phyloP scores from a whole-genome alignment of 306 rosid species.

The Cucumis cinereus region DNA sequence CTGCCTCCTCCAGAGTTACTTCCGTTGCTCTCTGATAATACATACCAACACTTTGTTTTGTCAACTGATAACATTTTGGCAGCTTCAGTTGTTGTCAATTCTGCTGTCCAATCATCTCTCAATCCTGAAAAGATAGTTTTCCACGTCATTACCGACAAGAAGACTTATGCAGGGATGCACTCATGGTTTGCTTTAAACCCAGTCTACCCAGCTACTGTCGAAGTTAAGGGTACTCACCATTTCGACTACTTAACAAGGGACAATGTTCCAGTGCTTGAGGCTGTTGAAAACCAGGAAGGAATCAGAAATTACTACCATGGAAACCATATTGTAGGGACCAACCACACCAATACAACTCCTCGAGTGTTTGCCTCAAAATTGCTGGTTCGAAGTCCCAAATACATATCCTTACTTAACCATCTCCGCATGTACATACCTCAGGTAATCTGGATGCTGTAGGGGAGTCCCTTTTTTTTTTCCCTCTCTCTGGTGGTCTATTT shows the following conservation, averaged over 20 bases:
- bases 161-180: slow-evolving; percentile 97
- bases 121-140: slow-evolving; percentile 80
- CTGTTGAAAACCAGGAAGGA: slow-evolving; percentile 80
- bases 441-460: slow-evolving; percentile 27
- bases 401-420: slow-evolving; percentile 92
- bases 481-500: neutral
- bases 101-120: slow-evolving; percentile 71
- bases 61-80: slow-evolving; percentile 95
- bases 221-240: slow-evolving; percentile 91
- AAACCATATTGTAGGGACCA: slow-evolving; percentile 53
- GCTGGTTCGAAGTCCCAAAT: slow-evolving; percentile 96
- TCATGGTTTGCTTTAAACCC: slow-evolving; percentile 92
- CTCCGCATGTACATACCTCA: slow-evolving; percentile 92
- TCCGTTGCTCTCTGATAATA: slow-evolving; percentile 70
- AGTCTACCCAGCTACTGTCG: slow-evolving; percentile 84
- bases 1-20: slow-evolving; percentile 93
- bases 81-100: slow-evolving; percentile 93
- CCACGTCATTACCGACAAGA: slow-evolving; percentile 94
- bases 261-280: slow-evolving; percentile 97
- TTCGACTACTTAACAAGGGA: slow-evolving; percentile 98
- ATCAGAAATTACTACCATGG: slow-evolving; percentile 93
- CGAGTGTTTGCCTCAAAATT: slow-evolving; percentile 62
- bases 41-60: slow-evolving; percentile 77
- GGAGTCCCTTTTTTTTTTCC: neutral
- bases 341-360: slow-evolving; percentile 62